These are phyloP conservation scores for Metschnikowia lachancei DNA, from an alignment of 805 yeast species.

Conservation along the genomic window DNA sequence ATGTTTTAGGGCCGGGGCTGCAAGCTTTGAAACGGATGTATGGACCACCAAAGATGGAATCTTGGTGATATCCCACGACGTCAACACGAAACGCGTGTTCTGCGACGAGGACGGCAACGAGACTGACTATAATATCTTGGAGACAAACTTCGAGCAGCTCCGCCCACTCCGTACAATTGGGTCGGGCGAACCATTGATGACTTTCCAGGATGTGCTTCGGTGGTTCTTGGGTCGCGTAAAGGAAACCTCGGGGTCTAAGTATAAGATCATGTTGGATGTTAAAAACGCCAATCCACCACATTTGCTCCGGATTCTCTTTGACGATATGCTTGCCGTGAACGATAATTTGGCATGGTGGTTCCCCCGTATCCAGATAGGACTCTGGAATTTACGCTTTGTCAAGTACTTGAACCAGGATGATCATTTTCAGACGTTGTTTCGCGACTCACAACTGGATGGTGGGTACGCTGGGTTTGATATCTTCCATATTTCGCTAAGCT, in stretches of 20 bases:
- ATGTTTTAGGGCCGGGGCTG: constrained; percentile 39
- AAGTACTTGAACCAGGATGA: constrained; percentile 41
- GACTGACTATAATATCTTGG: constrained; percentile 34
- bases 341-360: constrained; percentile 39
- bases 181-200: constrained; percentile 33
- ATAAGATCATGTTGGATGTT: constrained; percentile 39
- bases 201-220: constrained; percentile 30
- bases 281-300: constrained; percentile 39
- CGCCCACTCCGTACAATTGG: constrained; percentile 25
- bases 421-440: constrained; percentile 29
- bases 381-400: constrained; percentile 40
- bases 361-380: constrained; percentile 37
- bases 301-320: constrained; percentile 28
- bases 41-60: constrained; percentile 39
- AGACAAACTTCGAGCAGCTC: constrained; percentile 30
- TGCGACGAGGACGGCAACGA: constrained; percentile 34
- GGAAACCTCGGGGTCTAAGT: constrained; percentile 14
- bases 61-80: constrained; percentile 41
- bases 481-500: constrained; percentile 34
- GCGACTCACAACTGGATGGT: not conserved
- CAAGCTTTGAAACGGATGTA: constrained; percentile 42
- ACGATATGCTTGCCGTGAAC: constrained; percentile 29
- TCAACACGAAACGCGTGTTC: constrained; percentile 37
- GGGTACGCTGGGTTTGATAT: constrained; percentile 33
- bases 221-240: constrained; percentile 31